phyloP scores from a whole-genome alignment of 768 basidiomycete genomes.

The Suillus occidentalis region DNA sequence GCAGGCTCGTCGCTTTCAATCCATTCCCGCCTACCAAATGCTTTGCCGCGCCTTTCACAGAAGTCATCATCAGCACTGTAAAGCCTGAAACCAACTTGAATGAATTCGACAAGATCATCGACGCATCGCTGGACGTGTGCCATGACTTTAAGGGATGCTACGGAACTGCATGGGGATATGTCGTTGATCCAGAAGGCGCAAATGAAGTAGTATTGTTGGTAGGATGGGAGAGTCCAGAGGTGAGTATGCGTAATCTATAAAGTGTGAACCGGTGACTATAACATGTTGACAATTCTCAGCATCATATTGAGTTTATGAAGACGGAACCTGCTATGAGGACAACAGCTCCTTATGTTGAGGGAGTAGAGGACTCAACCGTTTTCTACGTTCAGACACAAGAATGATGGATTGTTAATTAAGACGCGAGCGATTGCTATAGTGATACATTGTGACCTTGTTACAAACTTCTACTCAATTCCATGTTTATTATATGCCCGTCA shows the following conservation, averaged over 20 bases:
- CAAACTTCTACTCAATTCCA: neutral
- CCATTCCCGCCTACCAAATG: conserved; percentile 4
- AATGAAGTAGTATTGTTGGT: conserved; percentile 9
- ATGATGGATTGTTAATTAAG: too few species aligned
- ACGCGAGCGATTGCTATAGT: conserved; percentile 9
- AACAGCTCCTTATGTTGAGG: neutral
- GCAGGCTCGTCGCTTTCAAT: conserved; percentile 7
- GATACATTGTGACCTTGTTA: conserved; percentile 17
- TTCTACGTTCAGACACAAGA: neutral
- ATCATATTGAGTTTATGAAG: neutral
- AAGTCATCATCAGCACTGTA: neutral
- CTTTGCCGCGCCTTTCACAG: conserved; percentile 5
- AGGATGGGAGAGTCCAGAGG: conserved; percentile 1
- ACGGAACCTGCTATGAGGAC: neutral
- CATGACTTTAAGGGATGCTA: neutral
- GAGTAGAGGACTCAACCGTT: conserved; percentile 8
- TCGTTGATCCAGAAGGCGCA: conserved; percentile 7
- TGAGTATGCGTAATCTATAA: neutral
- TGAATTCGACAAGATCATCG: neutral
- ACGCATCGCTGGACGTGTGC: neutral
- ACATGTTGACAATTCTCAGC: neutral
- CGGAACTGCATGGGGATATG: conserved; percentile 7
- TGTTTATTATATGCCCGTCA: conserved; percentile 31
- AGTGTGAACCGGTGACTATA: neutral
- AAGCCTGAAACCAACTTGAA: conserved; percentile 7